Conservation (phyloP, 352 stramenopile genomes). For the Phytophthora capsici region DNA sequence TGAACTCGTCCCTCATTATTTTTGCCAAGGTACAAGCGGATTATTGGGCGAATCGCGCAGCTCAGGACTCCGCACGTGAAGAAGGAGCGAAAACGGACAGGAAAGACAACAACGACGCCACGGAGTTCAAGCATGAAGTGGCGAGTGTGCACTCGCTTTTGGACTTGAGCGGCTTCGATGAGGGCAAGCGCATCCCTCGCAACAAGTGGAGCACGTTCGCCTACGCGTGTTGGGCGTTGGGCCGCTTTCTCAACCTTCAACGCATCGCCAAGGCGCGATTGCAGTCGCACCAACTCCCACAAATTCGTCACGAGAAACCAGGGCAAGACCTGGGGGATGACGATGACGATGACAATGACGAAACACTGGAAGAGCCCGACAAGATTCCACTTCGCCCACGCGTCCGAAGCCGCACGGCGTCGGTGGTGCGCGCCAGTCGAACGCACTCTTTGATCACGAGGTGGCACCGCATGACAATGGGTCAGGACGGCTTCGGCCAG, state of each 20-base stretch:
- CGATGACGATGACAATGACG: constrained; percentile 26
- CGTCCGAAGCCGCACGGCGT: constrained; percentile 44
- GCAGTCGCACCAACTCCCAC: constrained; percentile 14
- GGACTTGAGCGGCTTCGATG: constrained; percentile 70
- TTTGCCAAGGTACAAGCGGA: constrained; percentile 84
- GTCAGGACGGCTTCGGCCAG: constrained; percentile 27
- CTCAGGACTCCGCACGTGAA: constrained; percentile 31
- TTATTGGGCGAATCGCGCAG: constrained; percentile 71
- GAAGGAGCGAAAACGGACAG: constrained; percentile 2
- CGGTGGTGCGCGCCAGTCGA: constrained; percentile 48
- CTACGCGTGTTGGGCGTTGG: constrained; percentile 67
- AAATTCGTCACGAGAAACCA: constrained; percentile 13
- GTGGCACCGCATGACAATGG: constrained; percentile 65
- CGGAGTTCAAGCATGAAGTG: constrained; percentile 54
- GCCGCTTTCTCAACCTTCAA: constrained; percentile 54
- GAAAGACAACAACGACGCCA: not conserved
- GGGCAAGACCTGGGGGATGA: constrained; percentile 49
- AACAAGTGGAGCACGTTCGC: constrained; percentile 85
- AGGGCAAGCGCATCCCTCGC: constrained; percentile 61
- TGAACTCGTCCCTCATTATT: constrained; percentile 84
- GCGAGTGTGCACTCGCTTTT: constrained; percentile 74
- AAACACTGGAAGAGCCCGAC: constrained; percentile 15
- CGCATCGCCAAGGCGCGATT: constrained; percentile 24
- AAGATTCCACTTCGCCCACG: constrained; percentile 20
- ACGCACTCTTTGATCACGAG: constrained; percentile 66